phyloP scores from a whole-genome alignment of 2,329 filamentous ascomycete species.

The Diaporthe citri region DNA sequence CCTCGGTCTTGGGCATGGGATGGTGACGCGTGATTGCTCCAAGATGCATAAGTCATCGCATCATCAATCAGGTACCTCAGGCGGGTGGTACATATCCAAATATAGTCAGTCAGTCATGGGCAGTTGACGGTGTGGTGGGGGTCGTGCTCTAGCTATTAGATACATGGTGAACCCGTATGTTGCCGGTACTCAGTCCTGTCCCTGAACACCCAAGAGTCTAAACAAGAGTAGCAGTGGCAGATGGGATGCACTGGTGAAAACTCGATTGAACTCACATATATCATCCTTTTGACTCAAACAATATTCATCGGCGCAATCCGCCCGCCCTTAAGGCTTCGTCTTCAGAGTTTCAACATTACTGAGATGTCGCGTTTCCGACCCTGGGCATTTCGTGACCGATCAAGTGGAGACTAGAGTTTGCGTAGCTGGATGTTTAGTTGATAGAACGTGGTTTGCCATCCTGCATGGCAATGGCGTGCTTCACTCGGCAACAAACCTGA shows the following conservation, averaged over 20 bases:
- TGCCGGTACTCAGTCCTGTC: not conserved
- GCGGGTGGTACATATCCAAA: not conserved
- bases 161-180: not conserved
- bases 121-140: not conserved
- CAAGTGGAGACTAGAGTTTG: constrained; percentile 15
- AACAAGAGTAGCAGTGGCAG: not conserved
- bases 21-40: not conserved
- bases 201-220: not conserved
- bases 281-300: not conserved
- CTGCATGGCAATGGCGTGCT: constrained; percentile 32
- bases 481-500: constrained; percentile 19
- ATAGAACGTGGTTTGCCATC: not conserved
- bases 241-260: not conserved
- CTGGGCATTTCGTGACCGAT: constrained; percentile 20
- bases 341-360: not conserved
- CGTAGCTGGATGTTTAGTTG: not conserved
- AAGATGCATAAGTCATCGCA: not conserved
- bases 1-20: too few relatives aligned
- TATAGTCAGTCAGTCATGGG: too few relatives aligned
- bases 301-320: not conserved
- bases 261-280: not conserved
- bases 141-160: not conserved
- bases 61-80: not conserved
- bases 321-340: not conserved
- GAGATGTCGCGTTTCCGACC: constrained; percentile 11